Percentiles rank a stretch among this genome's conserved stretches.
These are phyloP conservation scores for Fusarium tuaranense DNA, from an alignment of 2,329 filamentous ascomycete species.

Conservation along the genomic window DNA sequence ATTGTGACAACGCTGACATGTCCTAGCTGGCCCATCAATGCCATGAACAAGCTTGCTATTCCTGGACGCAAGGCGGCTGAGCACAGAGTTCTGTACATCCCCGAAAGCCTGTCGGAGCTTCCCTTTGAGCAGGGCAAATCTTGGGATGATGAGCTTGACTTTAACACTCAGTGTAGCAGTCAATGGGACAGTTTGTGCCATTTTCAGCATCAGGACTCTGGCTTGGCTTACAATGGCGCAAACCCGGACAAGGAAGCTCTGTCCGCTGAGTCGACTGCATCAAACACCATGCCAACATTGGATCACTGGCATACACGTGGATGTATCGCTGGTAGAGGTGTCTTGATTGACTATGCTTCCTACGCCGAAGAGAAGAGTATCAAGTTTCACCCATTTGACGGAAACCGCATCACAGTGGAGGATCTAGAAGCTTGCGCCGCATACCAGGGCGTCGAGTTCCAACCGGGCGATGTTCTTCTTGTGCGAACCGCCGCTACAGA, in stretches of 20 bases:
- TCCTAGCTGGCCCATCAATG: conserved; percentile 29
- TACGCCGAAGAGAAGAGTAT: conserved; percentile 64
- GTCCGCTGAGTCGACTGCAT: conserved; percentile 15
- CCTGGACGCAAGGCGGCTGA: conserved; percentile 33
- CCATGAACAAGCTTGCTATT: conserved; percentile 45
- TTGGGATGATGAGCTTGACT: conserved; percentile 61
- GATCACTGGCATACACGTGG: conserved; percentile 62
- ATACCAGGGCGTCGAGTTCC: conserved; percentile 72
- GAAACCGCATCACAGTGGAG: conserved; percentile 63
- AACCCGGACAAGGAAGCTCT: conserved; percentile 52
- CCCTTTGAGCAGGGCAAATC: conserved; percentile 35
- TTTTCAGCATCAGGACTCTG: conserved; percentile 57
- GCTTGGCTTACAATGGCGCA: conserved; percentile 63
- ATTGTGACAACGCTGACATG: background rate
- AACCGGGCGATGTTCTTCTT: conserved; percentile 74
- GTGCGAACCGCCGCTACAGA: conserved; percentile 73
- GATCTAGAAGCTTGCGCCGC: conserved; percentile 70
- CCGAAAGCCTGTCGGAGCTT: conserved; percentile 24
- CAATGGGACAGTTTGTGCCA: conserved; percentile 67
- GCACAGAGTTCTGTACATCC: conserved; percentile 53
- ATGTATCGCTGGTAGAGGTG: conserved; percentile 54
- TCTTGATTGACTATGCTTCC: conserved; percentile 66
- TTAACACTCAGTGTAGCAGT: conserved; percentile 67
- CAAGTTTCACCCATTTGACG: conserved; percentile 62
- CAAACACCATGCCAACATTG: conserved; percentile 51